A percentile compares a stretch with the other conserved stretches of the same genome.
These are phyloP conservation scores for Massarina eburnea DNA, from an alignment of 2,329 filamentous ascomycete genomes.

Conservation along the genomic window DNA sequence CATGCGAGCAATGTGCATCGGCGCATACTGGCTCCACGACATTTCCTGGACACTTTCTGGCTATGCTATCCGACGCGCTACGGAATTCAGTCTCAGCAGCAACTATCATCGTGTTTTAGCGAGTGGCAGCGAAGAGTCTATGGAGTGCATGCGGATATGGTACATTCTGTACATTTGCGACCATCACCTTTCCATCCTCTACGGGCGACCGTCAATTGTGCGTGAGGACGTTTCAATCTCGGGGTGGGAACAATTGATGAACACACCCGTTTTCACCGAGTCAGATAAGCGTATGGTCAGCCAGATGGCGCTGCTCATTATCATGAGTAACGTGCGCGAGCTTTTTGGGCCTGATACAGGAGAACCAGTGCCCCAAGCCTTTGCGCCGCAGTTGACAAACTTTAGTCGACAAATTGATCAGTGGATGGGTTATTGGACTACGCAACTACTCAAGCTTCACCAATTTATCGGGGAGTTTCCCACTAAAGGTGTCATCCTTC, in stretches of 20 bases:
- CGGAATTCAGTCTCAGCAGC: constrained; percentile 51
- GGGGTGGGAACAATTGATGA: constrained; percentile 60
- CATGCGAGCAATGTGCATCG: constrained; percentile 61
- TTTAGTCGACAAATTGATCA: constrained; percentile 49
- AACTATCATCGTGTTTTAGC: constrained; percentile 46
- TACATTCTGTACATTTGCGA: constrained; percentile 63
- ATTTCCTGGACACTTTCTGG: constrained; percentile 65
- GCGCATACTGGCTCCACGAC: constrained; percentile 65
- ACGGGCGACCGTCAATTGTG: constrained; percentile 61
- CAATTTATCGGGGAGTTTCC: constrained; percentile 52
- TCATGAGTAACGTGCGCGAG: constrained; percentile 58
- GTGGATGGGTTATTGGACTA: constrained; percentile 54
- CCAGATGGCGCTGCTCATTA: constrained; percentile 60
- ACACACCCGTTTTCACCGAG: constrained; percentile 53
- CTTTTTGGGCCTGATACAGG: constrained; percentile 60
- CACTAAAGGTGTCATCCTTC: constrained; percentile 54
- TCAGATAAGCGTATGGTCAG: constrained; percentile 60
- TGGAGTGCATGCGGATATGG: constrained; percentile 61
- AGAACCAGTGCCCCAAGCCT: constrained; percentile 53
- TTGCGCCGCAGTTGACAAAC: constrained; percentile 54
- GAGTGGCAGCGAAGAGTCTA: constrained; percentile 47
- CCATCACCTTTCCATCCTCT: constrained; percentile 65
- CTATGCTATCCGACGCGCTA: constrained; percentile 53
- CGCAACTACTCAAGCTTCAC: constrained; percentile 47
- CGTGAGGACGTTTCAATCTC: constrained; percentile 61